A percentile compares a stretch with the other conserved stretches of the same genome.
Evolutionary conservation across 2,329 filamentous ascomycete species (phyloP).

Genomic region (Arthrobotrys megalospora): DNA sequence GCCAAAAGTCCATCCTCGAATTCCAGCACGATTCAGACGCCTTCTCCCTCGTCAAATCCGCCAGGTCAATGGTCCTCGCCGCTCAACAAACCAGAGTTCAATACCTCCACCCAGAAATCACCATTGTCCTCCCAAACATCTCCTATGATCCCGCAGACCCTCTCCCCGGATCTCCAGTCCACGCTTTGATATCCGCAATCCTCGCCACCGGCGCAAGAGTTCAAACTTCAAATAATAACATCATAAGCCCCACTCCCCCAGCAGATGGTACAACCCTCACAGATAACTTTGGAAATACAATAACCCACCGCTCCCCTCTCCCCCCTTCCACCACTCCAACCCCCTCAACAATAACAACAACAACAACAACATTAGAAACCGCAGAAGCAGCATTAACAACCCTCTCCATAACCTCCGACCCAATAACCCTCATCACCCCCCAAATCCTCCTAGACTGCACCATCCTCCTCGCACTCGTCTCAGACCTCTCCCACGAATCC

Average conservation of each 20-base stretch:
- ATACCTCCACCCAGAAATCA: conserved; percentile 74
- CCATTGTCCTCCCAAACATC: conserved; percentile 76
- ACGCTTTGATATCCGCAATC: conserved; percentile 68
- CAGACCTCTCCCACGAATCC: conserved; percentile 70
- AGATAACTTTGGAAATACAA: conserved; percentile 18
- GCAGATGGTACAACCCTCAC: background rate
- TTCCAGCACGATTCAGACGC: conserved; percentile 66
- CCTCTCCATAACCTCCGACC: conserved; percentile 46
- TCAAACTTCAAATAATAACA: conserved; percentile 62
- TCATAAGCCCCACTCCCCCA: conserved; percentile 27
- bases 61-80: conserved; percentile 74
- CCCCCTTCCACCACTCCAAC: conserved; percentile 1
- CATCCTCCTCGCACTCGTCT: conserved; percentile 79
- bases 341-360: conserved; percentile 3
- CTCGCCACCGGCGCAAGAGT: conserved; percentile 62
- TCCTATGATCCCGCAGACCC: conserved; percentile 66
- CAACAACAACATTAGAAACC: conserved; percentile 16
- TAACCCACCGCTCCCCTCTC: background rate
- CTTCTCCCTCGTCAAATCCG: conserved; percentile 75
- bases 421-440: conserved; percentile 57
- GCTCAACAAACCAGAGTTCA: conserved; percentile 73
- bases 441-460: conserved; percentile 77
- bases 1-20: conserved; percentile 38
- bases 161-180: conserved; percentile 68
- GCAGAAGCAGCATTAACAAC: conserved; percentile 32